Conservation (phyloP, 495 filamentous ascomycete genomes). For the Astrothelium macrocarpum region DNA sequence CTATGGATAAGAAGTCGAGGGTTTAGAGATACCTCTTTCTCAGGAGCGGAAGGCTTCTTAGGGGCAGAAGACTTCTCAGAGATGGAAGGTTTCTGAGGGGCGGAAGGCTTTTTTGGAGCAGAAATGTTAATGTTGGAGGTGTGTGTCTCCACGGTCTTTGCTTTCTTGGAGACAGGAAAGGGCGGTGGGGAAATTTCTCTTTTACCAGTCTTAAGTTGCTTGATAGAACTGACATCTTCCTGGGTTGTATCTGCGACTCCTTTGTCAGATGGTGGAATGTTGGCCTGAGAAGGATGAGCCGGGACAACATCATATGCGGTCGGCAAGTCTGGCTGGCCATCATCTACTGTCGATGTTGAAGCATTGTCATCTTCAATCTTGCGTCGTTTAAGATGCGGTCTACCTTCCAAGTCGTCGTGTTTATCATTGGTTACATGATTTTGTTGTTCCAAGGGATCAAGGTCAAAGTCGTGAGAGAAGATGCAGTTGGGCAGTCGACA, state of each 20-base stretch:
- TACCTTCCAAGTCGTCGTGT: not conserved
- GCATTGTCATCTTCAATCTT: not conserved
- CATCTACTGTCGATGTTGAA: not conserved
- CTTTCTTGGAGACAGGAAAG: constrained; percentile 10
- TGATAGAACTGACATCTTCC: not conserved
- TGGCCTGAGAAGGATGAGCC: not conserved
- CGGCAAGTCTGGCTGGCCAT: not conserved
- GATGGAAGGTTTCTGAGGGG: too few species aligned
- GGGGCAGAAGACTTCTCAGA: too few species aligned
- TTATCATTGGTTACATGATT: not conserved
- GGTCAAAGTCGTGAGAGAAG: constrained; percentile 42
- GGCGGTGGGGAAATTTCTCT: constrained; percentile 39
- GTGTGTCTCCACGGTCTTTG: constrained; percentile 2
- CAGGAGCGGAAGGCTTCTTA: too few species aligned
- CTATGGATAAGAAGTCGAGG: constrained; percentile 66
- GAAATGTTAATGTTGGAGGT: constrained; percentile 17
- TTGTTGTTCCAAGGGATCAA: not conserved
- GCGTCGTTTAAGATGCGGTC: not conserved
- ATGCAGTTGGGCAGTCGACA: constrained; percentile 52
- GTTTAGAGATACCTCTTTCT: constrained; percentile 44
- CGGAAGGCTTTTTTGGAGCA: too few species aligned
- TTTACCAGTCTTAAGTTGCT: not conserved
- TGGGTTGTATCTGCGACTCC: not conserved
- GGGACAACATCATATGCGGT: not conserved
- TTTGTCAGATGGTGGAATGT: not conserved